These are phyloP conservation scores for Arxiozyma slooffiae DNA, from an alignment of 1,139 yeast genomes.

Conservation along the genomic window DNA sequence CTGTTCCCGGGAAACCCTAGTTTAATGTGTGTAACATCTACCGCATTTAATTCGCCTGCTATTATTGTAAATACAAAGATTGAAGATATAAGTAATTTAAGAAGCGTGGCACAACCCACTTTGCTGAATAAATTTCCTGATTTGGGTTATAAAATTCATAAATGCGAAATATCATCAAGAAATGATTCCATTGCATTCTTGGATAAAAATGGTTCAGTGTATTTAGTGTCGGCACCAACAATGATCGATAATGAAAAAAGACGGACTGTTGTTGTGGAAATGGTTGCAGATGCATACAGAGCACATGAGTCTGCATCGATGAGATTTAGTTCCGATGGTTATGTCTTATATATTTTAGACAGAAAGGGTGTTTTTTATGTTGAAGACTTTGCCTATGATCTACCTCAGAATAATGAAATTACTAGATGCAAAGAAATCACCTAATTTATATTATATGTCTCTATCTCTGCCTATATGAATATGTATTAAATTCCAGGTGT, in stretches of 20 bases:
- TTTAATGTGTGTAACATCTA: conserved; percentile 49
- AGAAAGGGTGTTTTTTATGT: conserved; percentile 69
- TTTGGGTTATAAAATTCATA: conserved; percentile 71
- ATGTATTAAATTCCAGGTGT: background rate
- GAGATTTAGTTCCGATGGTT: conserved; percentile 70
- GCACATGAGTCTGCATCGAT: conserved; percentile 66
- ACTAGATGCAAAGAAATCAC: conserved; percentile 51
- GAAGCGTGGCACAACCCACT: conserved; percentile 45
- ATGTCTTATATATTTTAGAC: conserved; percentile 64
- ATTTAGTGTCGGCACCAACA: conserved; percentile 55
- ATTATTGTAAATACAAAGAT: conserved; percentile 50
- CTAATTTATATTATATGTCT: background rate
- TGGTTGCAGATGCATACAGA: conserved; percentile 63
- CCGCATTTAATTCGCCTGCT: conserved; percentile 51
- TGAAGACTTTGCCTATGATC: conserved; percentile 82
- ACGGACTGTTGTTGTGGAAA: conserved; percentile 63
- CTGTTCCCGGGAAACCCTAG: conserved; percentile 54
- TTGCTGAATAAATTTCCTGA: conserved; percentile 57
- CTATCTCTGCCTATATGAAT: no score
- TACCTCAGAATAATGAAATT: conserved; percentile 70
- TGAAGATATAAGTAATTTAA: conserved; percentile 33
- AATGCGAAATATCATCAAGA: conserved; percentile 67
- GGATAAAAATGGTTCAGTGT: conserved; percentile 68
- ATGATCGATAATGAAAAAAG: conserved; percentile 44
- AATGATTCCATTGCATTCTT: conserved; percentile 78